Evolutionary conservation across 768 basidiomycete species (phyloP).

Genomic region (Tremella yokohamensis): DNA sequence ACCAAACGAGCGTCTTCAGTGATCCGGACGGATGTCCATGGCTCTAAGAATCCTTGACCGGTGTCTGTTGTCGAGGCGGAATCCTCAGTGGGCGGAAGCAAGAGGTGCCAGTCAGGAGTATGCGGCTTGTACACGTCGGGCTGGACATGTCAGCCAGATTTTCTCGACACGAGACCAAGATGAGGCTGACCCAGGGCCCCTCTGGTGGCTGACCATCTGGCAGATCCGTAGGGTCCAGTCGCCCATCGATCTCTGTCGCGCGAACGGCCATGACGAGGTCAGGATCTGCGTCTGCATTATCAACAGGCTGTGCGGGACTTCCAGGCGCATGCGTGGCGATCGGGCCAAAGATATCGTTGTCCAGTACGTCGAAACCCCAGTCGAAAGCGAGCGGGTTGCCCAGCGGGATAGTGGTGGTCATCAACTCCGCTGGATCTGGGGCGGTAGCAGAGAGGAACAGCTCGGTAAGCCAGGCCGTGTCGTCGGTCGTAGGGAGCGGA

Average conservation of each 20-base stretch:
- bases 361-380: constrained; percentile 13
- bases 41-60: background rate
- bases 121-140: constrained; percentile 7
- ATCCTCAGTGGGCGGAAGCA: constrained; percentile 3
- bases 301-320: constrained; percentile 5
- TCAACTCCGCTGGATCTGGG: background rate
- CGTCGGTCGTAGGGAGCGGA: background rate
- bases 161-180: background rate
- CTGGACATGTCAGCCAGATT: constrained; percentile 4
- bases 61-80: background rate
- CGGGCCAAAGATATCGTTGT: constrained; percentile 14
- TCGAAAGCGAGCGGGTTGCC: background rate
- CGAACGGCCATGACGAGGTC: constrained; percentile 11
- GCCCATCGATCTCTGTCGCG: constrained; percentile 14
- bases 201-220: constrained; percentile 11
- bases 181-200: constrained; percentile 10
- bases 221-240: constrained; percentile 5
- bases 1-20: constrained; percentile 6
- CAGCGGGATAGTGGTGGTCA: background rate
- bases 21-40: background rate
- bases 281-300: constrained; percentile 4
- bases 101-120: constrained; percentile 6
- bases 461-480: constrained; percentile 14
- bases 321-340: constrained; percentile 9
- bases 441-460: constrained; percentile 11